phyloP scores from a whole-genome alignment of 1,284 basidiomycete genomes.

The Cryptococcus sp. region DNA sequence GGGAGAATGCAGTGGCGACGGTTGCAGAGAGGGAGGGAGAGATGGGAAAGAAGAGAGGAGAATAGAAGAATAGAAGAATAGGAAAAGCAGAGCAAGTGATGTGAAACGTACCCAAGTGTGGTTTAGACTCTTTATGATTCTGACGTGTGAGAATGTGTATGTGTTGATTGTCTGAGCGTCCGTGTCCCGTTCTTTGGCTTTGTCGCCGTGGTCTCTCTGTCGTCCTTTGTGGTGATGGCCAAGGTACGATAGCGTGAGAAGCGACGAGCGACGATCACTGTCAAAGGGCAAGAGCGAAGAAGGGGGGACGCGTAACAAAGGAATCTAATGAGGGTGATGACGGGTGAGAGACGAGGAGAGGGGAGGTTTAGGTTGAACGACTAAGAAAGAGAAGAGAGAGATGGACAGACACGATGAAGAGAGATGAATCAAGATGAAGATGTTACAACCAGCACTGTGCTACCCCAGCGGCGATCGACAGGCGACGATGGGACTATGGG shows the following conservation, averaged over 20 bases:
- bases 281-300: neutral
- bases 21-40: neutral
- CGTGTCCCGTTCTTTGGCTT: neutral
- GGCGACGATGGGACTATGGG: too few species aligned
- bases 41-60: conserved; percentile 3
- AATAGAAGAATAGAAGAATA: conserved; percentile 1
- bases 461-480: too few species aligned
- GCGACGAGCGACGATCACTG: conserved; percentile 2
- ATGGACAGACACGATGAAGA: neutral
- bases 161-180: too few species aligned
- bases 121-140: neutral
- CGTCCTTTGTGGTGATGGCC: neutral
- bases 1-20: conserved; percentile 1
- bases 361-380: conserved; percentile 1
- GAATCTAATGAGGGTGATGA: neutral
- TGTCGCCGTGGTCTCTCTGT: neutral
- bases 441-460: neutral
- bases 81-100: neutral
- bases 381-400: conserved; percentile 6
- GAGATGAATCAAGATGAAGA: neutral
- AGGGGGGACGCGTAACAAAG: neutral
- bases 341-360: conserved; percentile 1
- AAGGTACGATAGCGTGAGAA: neutral
- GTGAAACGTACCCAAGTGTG: neutral
- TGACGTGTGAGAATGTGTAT: too few species aligned